Evolutionary conservation across 2,329 filamentous ascomycete species (phyloP).

Genomic region (Akanthomyces dipterigenus): DNA sequence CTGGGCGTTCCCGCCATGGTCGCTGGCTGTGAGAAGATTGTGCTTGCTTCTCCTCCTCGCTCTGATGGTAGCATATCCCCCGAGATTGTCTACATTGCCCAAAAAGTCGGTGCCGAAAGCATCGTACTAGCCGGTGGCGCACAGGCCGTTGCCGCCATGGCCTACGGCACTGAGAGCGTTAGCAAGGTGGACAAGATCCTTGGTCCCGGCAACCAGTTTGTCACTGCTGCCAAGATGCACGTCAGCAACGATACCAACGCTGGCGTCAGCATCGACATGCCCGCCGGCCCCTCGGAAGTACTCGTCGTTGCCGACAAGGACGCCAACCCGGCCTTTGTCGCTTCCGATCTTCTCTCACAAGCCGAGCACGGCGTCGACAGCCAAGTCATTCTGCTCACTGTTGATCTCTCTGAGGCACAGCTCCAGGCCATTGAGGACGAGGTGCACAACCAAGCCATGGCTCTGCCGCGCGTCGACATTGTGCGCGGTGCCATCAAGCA

Average conservation of each 20-base stretch:
- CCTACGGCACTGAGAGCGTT: constrained; percentile 91
- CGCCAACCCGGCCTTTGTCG: constrained; percentile 89
- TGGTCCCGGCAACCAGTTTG: constrained; percentile 95
- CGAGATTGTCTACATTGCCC: constrained; percentile 94
- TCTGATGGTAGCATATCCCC: constrained; percentile 86
- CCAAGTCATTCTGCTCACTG: constrained; percentile 85
- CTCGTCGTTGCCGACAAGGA: constrained; percentile 88
- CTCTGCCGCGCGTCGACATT: constrained; percentile 85
- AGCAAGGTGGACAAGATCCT: constrained; percentile 98
- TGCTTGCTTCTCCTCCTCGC: constrained; percentile 85
- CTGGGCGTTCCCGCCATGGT: constrained; percentile 96
- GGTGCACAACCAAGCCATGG: constrained; percentile 78
- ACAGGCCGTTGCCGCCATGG: constrained; percentile 92
- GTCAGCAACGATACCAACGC: constrained; percentile 97
- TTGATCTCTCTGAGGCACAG: constrained; percentile 67
- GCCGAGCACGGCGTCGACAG: constrained; percentile 96
- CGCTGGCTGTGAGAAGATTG: constrained; percentile 90
- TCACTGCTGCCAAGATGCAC: constrained; percentile 97
- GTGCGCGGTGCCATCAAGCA: constrained; percentile 85
- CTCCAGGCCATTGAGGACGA: constrained; percentile 85
- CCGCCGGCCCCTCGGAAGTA: constrained; percentile 91
- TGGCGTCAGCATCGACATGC: constrained; percentile 96
- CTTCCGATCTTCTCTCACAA: constrained; percentile 88
- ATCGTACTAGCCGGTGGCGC: constrained; percentile 95
- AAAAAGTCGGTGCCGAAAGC: constrained; percentile 92